These are phyloP conservation scores for Elsinoe fawcettii DNA, from an alignment of 2,329 filamentous ascomycete species.

Conservation along the genomic window DNA sequence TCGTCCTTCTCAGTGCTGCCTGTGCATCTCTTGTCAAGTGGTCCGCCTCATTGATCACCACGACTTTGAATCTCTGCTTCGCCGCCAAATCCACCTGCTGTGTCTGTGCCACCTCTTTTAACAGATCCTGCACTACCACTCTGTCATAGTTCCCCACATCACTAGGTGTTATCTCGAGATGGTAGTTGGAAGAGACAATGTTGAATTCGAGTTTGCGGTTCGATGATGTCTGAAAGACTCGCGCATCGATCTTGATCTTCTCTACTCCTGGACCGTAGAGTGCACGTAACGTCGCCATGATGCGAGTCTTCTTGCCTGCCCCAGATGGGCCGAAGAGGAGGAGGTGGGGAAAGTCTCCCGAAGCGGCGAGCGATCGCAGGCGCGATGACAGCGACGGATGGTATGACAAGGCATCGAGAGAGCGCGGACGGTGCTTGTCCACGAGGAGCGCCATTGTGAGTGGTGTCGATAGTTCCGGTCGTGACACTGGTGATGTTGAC, in stretches of 20 bases:
- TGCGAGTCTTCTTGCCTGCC: constrained; percentile 94
- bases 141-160: constrained; percentile 95
- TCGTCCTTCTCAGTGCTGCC: constrained; percentile 85
- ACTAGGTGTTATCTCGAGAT: constrained; percentile 95
- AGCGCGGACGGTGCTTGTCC: constrained; percentile 61
- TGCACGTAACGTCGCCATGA: constrained; percentile 90
- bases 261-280: constrained; percentile 95
- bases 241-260: constrained; percentile 98
- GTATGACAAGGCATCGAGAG: constrained; percentile 72
- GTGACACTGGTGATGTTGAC: not conserved
- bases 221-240: constrained; percentile 85
- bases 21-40: constrained; percentile 90
- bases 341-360: constrained; percentile 94
- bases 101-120: constrained; percentile 97
- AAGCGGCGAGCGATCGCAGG: constrained; percentile 81
- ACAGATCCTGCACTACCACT: constrained; percentile 87
- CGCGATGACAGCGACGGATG: constrained; percentile 82
- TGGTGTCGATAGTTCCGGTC: too few relatives aligned
- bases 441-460: constrained; percentile 54
- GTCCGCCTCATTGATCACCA: constrained; percentile 98
- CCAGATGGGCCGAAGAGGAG: constrained; percentile 95
- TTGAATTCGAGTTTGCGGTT: constrained; percentile 99
- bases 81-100: constrained; percentile 95
- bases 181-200: constrained; percentile 93
- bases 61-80: constrained; percentile 91